Evolutionary conservation across 768 basidiomycete genomes (phyloP).

Genomic region (Omphalotus guepiniiformis): DNA sequence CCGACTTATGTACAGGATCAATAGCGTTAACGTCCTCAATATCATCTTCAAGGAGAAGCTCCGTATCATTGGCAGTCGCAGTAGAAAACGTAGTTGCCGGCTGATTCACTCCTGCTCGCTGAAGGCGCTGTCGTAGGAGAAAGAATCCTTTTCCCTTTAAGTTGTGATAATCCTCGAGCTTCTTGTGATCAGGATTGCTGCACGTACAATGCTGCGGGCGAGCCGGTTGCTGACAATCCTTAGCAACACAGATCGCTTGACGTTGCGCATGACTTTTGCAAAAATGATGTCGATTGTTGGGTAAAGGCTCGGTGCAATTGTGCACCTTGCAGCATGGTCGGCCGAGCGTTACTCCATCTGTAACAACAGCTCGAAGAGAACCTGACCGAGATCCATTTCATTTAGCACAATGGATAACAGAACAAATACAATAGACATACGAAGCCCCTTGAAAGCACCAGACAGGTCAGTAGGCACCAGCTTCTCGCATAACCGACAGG

Average conservation of each 20-base stretch:
- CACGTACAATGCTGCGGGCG: conserved; percentile 19
- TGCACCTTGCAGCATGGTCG: conserved; percentile 26
- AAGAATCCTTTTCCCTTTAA: conserved; percentile 11
- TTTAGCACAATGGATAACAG: neutral
- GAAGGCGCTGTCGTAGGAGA: conserved; percentile 11
- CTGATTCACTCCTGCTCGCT: conserved; percentile 8
- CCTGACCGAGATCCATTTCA: neutral
- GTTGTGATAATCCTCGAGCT: conserved; percentile 6
- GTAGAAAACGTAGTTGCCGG: conserved; percentile 4
- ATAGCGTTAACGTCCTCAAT: conserved; percentile 1
- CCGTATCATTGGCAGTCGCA: conserved; percentile 6
- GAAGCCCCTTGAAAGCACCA: neutral
- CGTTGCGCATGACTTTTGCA: conserved; percentile 18
- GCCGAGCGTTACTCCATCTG: conserved; percentile 21
- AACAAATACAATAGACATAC: neutral
- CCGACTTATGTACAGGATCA: conserved; percentile 10
- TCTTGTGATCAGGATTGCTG: conserved; percentile 8
- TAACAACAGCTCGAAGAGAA: neutral
- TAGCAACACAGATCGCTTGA: conserved; percentile 16
- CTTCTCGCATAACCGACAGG: neutral
- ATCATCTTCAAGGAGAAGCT: neutral
- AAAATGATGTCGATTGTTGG: conserved; percentile 15
- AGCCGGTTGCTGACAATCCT: conserved; percentile 12
- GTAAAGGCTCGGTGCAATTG: conserved; percentile 21
- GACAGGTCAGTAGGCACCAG: neutral